These are phyloP conservation scores for Scutellaria baicalensis DNA, from an alignment of 257 asterid species.

Conservation along the genomic window DNA sequence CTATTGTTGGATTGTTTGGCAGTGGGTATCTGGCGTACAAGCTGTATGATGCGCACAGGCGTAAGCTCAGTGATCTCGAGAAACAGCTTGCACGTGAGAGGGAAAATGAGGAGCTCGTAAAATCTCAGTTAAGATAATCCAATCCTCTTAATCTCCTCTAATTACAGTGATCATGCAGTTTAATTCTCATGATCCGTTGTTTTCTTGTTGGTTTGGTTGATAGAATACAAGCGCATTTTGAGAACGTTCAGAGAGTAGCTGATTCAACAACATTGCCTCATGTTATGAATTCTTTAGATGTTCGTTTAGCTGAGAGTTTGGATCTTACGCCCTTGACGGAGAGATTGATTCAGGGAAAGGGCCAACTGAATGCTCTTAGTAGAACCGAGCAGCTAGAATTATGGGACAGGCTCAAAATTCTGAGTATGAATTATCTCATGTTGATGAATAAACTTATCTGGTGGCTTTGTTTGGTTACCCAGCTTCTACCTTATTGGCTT, in stretches of 20 bases:
- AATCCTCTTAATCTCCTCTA: not conserved
- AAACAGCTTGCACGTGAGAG: slow-evolving; percentile 49
- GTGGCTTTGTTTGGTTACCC: not conserved
- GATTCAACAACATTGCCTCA: slow-evolving; percentile 77
- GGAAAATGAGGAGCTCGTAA: slow-evolving; percentile 59
- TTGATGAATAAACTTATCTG: not conserved
- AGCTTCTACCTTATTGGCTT: not conserved
- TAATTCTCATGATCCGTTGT: not conserved
- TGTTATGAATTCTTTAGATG: slow-evolving; percentile 54
- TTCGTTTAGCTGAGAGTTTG: slow-evolving; percentile 54
- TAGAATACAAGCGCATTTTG: slow-evolving; percentile 73
- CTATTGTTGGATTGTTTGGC: slow-evolving; percentile 68
- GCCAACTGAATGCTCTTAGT: slow-evolving; percentile 53
- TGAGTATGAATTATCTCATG: not conserved
- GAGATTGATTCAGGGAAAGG: slow-evolving; percentile 76
- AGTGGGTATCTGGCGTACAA: slow-evolving; percentile 70
- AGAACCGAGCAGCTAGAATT: slow-evolving; percentile 35
- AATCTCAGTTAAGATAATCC: slow-evolving; percentile 57
- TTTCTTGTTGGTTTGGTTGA: slow-evolving; percentile 10
- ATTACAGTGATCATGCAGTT: not conserved
- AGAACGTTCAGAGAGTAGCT: slow-evolving; percentile 62
- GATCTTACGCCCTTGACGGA: slow-evolving; percentile 57
- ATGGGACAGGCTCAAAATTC: not conserved
- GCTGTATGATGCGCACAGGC: slow-evolving; percentile 54
- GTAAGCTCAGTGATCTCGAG: slow-evolving; percentile 57